These are phyloP conservation scores for Alternaria conjuncta DNA, from an alignment of 2,329 filamentous ascomycete genomes.

Conservation along the genomic window DNA sequence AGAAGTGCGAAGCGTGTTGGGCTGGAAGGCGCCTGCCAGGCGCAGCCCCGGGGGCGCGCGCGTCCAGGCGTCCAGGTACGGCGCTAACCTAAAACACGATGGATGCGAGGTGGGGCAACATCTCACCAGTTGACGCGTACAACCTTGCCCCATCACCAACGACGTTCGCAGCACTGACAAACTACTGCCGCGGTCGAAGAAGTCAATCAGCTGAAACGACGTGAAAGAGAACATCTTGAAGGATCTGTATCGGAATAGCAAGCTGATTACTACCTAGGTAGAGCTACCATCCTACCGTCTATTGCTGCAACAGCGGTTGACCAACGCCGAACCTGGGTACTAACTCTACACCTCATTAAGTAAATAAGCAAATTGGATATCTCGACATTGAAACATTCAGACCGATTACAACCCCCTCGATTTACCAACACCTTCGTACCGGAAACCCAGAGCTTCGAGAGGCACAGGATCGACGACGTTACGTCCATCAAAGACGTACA, in stretches of 20 bases:
- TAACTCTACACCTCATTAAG: not conserved
- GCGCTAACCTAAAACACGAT: not conserved
- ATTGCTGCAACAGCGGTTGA: not conserved
- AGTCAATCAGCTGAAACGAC: not conserved
- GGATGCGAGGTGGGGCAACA: not conserved
- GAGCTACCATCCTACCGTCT: not conserved
- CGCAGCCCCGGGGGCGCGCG: too few relatives aligned
- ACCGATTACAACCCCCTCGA: not conserved
- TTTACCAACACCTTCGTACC: not conserved
- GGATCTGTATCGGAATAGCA: not conserved
- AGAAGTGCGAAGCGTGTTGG: not conserved
- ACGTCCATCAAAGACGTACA: slow-evolving; percentile 7
- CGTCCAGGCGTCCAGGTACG: not conserved
- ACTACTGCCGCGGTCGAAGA: not conserved
- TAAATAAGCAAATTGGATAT: not conserved
- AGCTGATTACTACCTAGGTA: not conserved
- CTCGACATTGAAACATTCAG: not conserved
- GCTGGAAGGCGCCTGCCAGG: not conserved
- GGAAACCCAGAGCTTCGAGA: slow-evolving; percentile 4
- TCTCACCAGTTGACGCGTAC: not conserved
- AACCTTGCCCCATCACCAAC: not conserved
- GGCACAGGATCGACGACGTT: slow-evolving; percentile 1
- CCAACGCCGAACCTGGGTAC: not conserved
- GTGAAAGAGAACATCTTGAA: not conserved
- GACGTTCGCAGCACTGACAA: not conserved